These are phyloP conservation scores for Phialophora verrucosa DNA, from an alignment of 2,329 filamentous ascomycete genomes.

Conservation along the genomic window DNA sequence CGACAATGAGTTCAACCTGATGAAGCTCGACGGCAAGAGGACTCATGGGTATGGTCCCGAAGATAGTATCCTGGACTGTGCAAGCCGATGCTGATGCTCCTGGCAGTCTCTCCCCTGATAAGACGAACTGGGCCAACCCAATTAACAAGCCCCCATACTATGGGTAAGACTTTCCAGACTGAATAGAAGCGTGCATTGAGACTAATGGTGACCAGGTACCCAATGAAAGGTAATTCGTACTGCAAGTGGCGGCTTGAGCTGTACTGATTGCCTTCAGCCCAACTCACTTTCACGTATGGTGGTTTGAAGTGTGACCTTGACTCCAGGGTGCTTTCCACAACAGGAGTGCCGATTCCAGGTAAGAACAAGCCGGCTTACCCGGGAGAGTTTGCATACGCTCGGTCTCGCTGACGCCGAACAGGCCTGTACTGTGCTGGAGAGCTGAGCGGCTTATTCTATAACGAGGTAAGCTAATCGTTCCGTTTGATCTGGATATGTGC, in stretches of 20 bases:
- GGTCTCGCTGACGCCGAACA: constrained; percentile 9
- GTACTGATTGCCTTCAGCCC: constrained; percentile 24
- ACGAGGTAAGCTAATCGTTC: constrained; percentile 25
- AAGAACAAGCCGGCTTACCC: not conserved
- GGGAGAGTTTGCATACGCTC: too few species aligned
- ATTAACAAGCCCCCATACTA: constrained; percentile 48
- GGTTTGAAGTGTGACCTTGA: constrained; percentile 46
- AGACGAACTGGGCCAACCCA: constrained; percentile 50
- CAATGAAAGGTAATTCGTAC: constrained; percentile 31
- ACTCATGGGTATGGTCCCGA: constrained; percentile 40
- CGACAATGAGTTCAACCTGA: constrained; percentile 49
- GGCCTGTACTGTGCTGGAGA: constrained; percentile 39
- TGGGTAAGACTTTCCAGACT: constrained; percentile 35
- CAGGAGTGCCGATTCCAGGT: constrained; percentile 47
- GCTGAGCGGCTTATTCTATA: constrained; percentile 34
- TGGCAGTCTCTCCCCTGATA: constrained; percentile 44
- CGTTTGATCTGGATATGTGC: not conserved
- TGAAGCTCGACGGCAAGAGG: constrained; percentile 48
- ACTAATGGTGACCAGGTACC: constrained; percentile 34
- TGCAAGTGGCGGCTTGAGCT: too few species aligned
- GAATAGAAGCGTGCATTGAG: not conserved
- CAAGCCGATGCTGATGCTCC: constrained; percentile 8
- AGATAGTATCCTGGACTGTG: not conserved
- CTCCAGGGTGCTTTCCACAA: constrained; percentile 48
- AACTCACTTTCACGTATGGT: constrained; percentile 46